Evolutionary conservation across 208 protist species (phyloP).

Genomic region (Porcisia hertigi): DNA sequence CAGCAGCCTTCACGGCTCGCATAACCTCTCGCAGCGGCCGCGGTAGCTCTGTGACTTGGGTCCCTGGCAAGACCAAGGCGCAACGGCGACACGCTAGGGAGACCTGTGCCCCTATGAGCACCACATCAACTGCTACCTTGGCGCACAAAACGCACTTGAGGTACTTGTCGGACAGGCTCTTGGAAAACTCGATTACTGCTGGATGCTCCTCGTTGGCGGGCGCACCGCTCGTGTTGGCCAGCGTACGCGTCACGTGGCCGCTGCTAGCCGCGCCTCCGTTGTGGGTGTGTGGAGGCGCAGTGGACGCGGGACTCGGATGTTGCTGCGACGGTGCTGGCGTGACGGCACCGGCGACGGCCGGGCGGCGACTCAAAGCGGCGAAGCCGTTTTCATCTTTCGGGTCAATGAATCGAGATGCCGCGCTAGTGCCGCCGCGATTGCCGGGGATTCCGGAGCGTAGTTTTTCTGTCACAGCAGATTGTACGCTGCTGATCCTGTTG

Average conservation of each 20-base stretch:
- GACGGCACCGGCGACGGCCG: background rate
- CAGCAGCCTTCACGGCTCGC: conserved; percentile 14
- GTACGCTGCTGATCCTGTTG: conserved; percentile 23
- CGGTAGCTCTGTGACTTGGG: conserved; percentile 40
- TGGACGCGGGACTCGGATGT: background rate
- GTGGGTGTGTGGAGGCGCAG: background rate
- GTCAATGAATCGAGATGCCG: conserved; percentile 16
- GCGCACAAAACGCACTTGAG: conserved; percentile 55
- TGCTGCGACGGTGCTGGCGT: background rate
- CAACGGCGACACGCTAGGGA: conserved; percentile 58
- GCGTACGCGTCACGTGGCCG: background rate
- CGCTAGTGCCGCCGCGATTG: conserved; percentile 4
- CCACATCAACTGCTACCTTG: conserved; percentile 48
- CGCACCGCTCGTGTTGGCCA: background rate
- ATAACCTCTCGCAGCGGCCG: conserved; percentile 24
- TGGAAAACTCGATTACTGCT: conserved; percentile 23
- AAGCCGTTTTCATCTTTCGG: conserved; percentile 32
- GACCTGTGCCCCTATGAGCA: conserved; percentile 44
- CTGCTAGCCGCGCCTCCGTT: background rate
- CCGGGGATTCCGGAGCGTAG: conserved; percentile 4
- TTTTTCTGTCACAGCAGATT: conserved; percentile 12
- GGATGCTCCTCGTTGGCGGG: conserved; percentile 1
- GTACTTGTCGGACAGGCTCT: conserved; percentile 39
- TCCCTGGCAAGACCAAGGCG: conserved; percentile 22
- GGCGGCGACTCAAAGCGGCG: conserved; percentile 12